These are phyloP conservation scores for Hanseniaspora thailandica DNA, from an alignment of 805 yeast species.

Conservation along the genomic window DNA sequence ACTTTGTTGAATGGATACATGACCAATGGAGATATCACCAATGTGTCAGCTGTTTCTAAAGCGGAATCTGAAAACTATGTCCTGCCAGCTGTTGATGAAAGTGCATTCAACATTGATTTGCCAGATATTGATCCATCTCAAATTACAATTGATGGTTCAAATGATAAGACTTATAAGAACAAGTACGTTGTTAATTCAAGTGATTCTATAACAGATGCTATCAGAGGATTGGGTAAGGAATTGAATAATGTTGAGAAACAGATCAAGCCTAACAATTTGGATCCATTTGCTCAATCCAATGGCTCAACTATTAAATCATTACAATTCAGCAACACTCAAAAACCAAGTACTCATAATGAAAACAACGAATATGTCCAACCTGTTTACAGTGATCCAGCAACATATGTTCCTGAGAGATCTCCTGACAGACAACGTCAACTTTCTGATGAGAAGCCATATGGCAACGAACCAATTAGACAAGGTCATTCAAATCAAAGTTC, in stretches of 20 bases:
- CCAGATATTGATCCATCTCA: slow-evolving; percentile 15
- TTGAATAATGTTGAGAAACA: slow-evolving; percentile 6
- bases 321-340: background rate
- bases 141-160: slow-evolving; percentile 8
- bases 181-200: background rate
- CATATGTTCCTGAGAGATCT: slow-evolving; percentile 7
- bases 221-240: slow-evolving; percentile 8
- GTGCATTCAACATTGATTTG: slow-evolving; percentile 13
- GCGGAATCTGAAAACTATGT: background rate
- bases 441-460: background rate
- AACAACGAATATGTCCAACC: background rate
- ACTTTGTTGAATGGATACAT: slow-evolving; percentile 12
- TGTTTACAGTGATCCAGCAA: background rate
- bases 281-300: background rate
- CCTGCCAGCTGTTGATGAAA: slow-evolving; percentile 12
- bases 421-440: background rate
- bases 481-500: background rate
- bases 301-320: slow-evolving; percentile 5
- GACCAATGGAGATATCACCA: slow-evolving; percentile 8
- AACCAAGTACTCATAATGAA: background rate
- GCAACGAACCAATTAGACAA: background rate
- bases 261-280: background rate
- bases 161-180: background rate
- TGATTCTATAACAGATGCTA: slow-evolving; percentile 6
- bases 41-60: background rate